A percentile compares a stretch with the other conserved stretches of the same genome.
These are phyloP conservation scores for Backusella sp. DNA, from an alignment of 192 early-diverging fungal species.

Conservation along the genomic window DNA sequence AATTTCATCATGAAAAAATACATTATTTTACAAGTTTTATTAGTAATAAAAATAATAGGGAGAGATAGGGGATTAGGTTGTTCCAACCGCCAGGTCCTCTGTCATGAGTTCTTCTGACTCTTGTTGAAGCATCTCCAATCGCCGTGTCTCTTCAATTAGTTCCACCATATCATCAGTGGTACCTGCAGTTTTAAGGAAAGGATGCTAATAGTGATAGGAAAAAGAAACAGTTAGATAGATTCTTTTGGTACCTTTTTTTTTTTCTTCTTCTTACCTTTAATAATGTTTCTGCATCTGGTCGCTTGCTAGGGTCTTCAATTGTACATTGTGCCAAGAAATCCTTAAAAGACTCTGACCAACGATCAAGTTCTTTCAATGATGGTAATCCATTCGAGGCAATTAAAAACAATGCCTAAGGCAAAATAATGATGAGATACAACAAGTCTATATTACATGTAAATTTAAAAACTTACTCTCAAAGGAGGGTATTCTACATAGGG, in stretches of 20 bases:
- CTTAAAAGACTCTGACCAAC: conserved; percentile 66
- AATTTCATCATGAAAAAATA: conserved; percentile 3
- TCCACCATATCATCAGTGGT: conserved; percentile 53
- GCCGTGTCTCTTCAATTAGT: conserved; percentile 32
- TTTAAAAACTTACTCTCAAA: conserved; percentile 39
- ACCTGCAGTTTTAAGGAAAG: conserved; percentile 62
- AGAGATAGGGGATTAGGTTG: not conserved
- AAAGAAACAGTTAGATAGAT: not conserved
- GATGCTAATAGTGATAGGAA: conserved; percentile 27
- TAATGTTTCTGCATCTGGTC: conserved; percentile 71
- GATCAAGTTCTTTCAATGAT: conserved; percentile 76
- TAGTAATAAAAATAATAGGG: not conserved
- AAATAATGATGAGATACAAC: not conserved
- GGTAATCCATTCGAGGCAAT: conserved; percentile 91
- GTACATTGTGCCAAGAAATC: conserved; percentile 77
- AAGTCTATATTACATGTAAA: not conserved
- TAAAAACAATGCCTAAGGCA: conserved; percentile 72
- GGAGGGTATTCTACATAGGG: conserved; percentile 91
- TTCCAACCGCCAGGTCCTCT: conserved; percentile 17
- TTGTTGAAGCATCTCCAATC: conserved; percentile 21
- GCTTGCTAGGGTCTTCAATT: conserved; percentile 67
- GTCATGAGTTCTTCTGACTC: conserved; percentile 16
- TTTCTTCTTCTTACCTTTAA: conserved; percentile 51
- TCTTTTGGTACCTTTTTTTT: not conserved
- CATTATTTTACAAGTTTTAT: conserved; percentile 6